These are phyloP conservation scores for Lagenidium giganteum DNA, from an alignment of 352 stramenopile species.

Conservation along the genomic window DNA sequence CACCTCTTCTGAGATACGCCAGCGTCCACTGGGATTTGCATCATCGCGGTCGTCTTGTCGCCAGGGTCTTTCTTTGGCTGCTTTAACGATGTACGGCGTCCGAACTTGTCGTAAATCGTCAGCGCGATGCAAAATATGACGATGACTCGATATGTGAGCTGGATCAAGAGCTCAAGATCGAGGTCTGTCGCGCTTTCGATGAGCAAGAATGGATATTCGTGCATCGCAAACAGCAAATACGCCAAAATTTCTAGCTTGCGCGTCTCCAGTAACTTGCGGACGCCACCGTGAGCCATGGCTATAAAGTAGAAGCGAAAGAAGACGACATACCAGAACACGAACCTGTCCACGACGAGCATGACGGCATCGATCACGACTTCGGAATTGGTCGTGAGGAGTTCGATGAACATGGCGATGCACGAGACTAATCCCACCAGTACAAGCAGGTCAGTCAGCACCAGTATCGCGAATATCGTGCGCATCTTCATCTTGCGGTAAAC, in stretches of 20 bases:
- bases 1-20: too few relatives aligned
- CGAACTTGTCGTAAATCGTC: too few relatives aligned
- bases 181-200: background rate
- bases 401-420: conserved; percentile 13
- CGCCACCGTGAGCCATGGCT: conserved; percentile 9
- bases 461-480: conserved; percentile 4
- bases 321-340: conserved; percentile 5
- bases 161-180: conserved; percentile 4
- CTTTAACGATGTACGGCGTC: too few relatives aligned
- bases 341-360: too few relatives aligned
- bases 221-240: conserved; percentile 23
- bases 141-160: conserved; percentile 13
- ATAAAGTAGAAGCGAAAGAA: conserved; percentile 12
- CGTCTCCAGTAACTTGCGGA: background rate
- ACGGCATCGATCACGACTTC: conserved; percentile 4
- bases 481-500: conserved; percentile 22
- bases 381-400: conserved; percentile 1
- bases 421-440: too few relatives aligned
- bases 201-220: conserved; percentile 30
- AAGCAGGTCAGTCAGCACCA: too few relatives aligned
- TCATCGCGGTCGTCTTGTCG: too few relatives aligned
- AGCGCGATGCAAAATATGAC: conserved; percentile 8
- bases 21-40: too few relatives aligned
- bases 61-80: too few relatives aligned
- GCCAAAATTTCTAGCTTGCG: conserved; percentile 13